Base-by-base conservation (phyloP, 352 stramenopile genomes). In the Pythium angustatum region DNA sequence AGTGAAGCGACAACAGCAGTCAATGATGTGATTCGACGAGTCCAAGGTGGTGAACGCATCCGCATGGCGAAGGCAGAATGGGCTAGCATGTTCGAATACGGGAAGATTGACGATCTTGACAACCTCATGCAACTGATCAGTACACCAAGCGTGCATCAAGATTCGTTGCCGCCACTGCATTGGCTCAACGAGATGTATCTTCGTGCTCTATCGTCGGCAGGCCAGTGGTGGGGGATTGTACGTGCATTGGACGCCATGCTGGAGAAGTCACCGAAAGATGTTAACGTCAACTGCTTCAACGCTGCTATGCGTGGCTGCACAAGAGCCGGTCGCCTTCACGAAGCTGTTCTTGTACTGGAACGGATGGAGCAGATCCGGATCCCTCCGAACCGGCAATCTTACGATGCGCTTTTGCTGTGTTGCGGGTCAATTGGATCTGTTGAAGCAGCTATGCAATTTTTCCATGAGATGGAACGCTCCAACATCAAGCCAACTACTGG, bases 71-170 rank as follows among this genome's bases (percentile, higher is more conserved):
- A 50, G 55, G 44, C 21, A 8, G 31, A 72, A 15, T 76, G 55
- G 69, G 33, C 21, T 14, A 40, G 57, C 28, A 54, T 76, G 2
- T 66, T 76, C 44, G 33, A 64, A 36, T 48, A 71, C 34, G 54
- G 64, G 19, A 47, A 56, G 0, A 64, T 76, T 10, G 57, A 69
- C 14, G 60, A 70, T 11, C 43, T 76, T 4, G 65, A 76, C 19
- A 51, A 65, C 47, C 48, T 76, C 21, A 64, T 71, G 55, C 27
- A 50, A 14, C 31, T 65, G 5, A 24, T 72, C 8, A 5, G 36
- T 31, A 38, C 15, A 7, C 15, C 27, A 3, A 33, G 30, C 14
- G 15, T 15, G 19, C 24, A 38, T 7, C 10, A 15, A 15, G 4
- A 52, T 15, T 11, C 31, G 34, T 47, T 11, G 22, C 27, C n/a